A percentile compares a stretch with the other conserved stretches of the same genome.
These are phyloP conservation scores for Chaetothyriales sp. DNA, from an alignment of 2,329 filamentous ascomycete genomes.

Conservation along the genomic window DNA sequence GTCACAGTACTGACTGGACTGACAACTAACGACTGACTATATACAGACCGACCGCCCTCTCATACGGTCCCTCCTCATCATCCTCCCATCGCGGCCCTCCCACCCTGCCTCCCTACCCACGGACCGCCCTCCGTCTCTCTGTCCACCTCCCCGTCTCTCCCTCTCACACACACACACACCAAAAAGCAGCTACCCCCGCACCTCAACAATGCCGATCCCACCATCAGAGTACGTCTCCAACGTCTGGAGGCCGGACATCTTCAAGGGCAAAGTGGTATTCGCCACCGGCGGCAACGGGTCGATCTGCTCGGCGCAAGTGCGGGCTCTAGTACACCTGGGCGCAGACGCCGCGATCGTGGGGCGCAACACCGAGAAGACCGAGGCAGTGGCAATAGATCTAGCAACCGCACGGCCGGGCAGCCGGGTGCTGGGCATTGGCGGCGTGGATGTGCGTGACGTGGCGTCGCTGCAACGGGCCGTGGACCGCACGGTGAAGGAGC, in stretches of 20 bases:
- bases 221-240: constrained; percentile 64
- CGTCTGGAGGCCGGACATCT: constrained; percentile 76
- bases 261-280: constrained; percentile 80
- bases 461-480: constrained; percentile 57
- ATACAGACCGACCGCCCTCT: too few relatives aligned
- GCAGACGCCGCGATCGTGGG: constrained; percentile 91
- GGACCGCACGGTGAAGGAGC: constrained; percentile 61
- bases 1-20: too few relatives aligned
- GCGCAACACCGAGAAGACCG: constrained; percentile 76
- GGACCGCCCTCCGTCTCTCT: not conserved
- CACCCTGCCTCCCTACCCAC: not conserved
- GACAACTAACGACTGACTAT: too few relatives aligned
- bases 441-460: constrained; percentile 56
- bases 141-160: not conserved
- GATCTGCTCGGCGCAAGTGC: constrained; percentile 87
- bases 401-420: constrained; percentile 61
- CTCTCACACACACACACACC: not conserved
- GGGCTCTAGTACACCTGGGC: constrained; percentile 77
- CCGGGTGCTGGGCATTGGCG: constrained; percentile 74
- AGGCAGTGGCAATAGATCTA: constrained; percentile 64
- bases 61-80: too few relatives aligned
- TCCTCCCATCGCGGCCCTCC: too few relatives aligned
- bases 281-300: constrained; percentile 88
- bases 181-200: not conserved
- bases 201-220: constrained; percentile 47